Base-by-base conservation (phyloP, 345 rosid species). In the Lumnitzera racemosa region DNA sequence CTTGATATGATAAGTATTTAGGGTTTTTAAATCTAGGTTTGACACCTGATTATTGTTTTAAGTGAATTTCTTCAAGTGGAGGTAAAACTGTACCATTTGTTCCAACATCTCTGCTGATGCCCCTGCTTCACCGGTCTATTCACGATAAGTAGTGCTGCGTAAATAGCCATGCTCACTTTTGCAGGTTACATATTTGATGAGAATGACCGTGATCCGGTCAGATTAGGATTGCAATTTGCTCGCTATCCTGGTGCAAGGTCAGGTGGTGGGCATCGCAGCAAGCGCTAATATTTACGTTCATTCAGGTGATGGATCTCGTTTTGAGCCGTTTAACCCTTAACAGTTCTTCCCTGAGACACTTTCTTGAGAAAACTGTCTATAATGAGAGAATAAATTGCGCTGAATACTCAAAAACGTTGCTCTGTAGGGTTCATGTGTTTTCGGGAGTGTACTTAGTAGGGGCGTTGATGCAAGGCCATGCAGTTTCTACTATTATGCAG, bases 221-320 rank as follows among this genome's bases (percentile, higher is more conserved):
- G 73, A 61, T 71, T 84, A 72, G 76, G 87, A 67, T 78, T 84
- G 80, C 90, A 84, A 78, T 84, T 80, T 71, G 90, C 90, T 81
- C 85, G 85, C 85, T 76, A 69, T 63, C 87, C 90, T 76, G 90
- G 90, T 73, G 83, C 87, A 17, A 77, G 87, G 78, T 79, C 83
- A 72, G 87, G 85, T 72, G 81, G 85, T 67, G 87, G 83, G 83
- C 73, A 77, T 71, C 87, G 83, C 36, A 87, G 87, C 36, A 79
- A 74, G 66, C 87, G 81, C 67, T 84, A 76, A 80, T 58, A 73
- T 59, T 71, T 67, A 67, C 56, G 46, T 25, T 63, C 62, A 49
- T 17, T 61, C 81, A 67, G 86, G 82, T 77, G 86, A 76, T 68
- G 58, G 65, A 65, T 62, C 65, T 61, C 58, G 58, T 53, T 52